These are phyloP conservation scores for Trichoderma koningiopsis DNA, from an alignment of 2,329 filamentous ascomycete species.

Conservation along the genomic window DNA sequence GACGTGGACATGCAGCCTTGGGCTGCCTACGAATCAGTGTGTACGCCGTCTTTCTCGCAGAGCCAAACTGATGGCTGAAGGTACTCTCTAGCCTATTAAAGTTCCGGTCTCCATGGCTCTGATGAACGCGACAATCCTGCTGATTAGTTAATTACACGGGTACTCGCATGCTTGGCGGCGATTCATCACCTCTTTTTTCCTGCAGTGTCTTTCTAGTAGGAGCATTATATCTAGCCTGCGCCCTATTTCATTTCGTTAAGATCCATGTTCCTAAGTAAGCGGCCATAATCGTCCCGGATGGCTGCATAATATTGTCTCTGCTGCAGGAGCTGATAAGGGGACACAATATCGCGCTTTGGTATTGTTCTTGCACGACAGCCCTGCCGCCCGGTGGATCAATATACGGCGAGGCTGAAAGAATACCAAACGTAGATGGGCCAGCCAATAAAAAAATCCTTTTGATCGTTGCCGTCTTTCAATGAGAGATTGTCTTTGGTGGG, in stretches of 20 bases:
- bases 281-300: neutral
- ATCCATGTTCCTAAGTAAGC: neutral
- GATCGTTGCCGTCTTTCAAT: no score
- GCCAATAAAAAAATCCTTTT: no score
- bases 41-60: neutral
- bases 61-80: neutral
- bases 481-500: neutral
- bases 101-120: neutral
- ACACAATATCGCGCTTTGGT: neutral
- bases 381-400: neutral
- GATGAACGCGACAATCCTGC: neutral
- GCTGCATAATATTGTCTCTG: neutral
- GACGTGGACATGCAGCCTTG: neutral
- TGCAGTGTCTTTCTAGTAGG: neutral
- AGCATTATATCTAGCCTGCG: neutral
- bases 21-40: neutral
- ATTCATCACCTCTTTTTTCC: neutral
- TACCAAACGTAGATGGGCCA: neutral
- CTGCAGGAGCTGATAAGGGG: neutral
- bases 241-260: neutral
- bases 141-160: neutral
- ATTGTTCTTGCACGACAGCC: neutral
- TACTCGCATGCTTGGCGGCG: neutral
- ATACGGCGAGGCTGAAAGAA: neutral
- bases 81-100: neutral